Evolutionary conservation across 1,284 basidiomycete genomes (phyloP).

Genomic region (Marasmius oreades): DNA sequence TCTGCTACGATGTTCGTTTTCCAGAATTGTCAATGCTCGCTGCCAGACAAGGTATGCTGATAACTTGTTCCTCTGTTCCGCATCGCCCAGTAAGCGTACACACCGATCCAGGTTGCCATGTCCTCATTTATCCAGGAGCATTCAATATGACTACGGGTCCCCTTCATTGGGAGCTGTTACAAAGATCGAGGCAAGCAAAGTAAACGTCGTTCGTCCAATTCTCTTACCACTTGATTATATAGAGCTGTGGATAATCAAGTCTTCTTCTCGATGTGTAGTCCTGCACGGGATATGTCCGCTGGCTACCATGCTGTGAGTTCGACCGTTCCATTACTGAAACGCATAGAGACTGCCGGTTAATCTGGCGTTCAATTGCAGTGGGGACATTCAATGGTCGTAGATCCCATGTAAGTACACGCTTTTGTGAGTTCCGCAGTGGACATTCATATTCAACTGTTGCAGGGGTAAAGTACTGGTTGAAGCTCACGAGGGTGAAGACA

Average conservation of each 20-base stretch:
- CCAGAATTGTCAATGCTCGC: conserved; percentile 93
- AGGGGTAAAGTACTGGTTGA: conserved; percentile 83
- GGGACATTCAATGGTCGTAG: conserved; percentile 87
- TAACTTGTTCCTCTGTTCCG: background rate
- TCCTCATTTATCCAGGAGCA: conserved; percentile 88
- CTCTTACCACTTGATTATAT: background rate
- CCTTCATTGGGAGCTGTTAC: conserved; percentile 93
- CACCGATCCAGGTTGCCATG: conserved; percentile 65
- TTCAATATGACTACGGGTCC: conserved; percentile 95
- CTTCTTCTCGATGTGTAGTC: conserved; percentile 94
- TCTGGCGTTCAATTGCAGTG: conserved; percentile 46
- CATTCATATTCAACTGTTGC: conserved; percentile 6
- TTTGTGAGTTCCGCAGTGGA: conserved; percentile 3
- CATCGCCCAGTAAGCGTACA: background rate
- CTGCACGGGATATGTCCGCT: conserved; percentile 81
- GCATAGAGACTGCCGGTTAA: too few relatives aligned
- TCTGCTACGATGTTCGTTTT: conserved; percentile 93
- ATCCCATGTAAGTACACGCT: conserved; percentile 74
- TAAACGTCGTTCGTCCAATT: background rate
- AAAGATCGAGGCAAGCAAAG: conserved; percentile 68
- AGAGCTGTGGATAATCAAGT: conserved; percentile 97
- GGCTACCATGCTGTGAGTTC: conserved; percentile 76
- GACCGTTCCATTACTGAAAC: conserved; percentile 24
- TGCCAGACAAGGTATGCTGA: conserved; percentile 70
- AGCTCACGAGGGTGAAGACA: conserved; percentile 78